Conservation (phyloP, 345 rosid species). For the Physaria fendleri region DNA sequence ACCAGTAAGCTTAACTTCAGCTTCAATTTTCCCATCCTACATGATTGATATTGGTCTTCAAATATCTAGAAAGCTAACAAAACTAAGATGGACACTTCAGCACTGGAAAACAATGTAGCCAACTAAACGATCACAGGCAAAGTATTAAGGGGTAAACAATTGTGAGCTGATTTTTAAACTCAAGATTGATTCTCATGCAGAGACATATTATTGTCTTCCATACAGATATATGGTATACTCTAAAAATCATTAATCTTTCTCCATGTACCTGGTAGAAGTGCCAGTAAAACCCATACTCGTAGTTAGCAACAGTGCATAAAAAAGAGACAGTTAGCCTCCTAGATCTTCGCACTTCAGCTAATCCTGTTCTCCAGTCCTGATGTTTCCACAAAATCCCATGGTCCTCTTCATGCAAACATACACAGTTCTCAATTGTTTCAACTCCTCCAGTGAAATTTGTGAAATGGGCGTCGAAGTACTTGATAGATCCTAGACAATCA, state of each 20-base stretch:
- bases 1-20: slow-evolving; percentile 88
- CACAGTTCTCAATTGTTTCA: slow-evolving; percentile 87
- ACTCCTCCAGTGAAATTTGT: slow-evolving; percentile 87
- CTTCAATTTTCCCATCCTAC: slow-evolving; percentile 93
- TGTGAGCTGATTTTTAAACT: slow-evolving; percentile 1
- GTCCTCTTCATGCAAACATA: slow-evolving; percentile 95
- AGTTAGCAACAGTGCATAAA: slow-evolving; percentile 82
- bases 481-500: slow-evolving; percentile 81
- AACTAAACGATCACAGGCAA: no score
- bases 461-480: slow-evolving; percentile 88
- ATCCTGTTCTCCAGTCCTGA: slow-evolving; percentile 96
- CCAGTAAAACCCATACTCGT: slow-evolving; percentile 91
- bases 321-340: slow-evolving; percentile 79
- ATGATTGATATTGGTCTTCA: slow-evolving; percentile 10
- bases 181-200: background rate
- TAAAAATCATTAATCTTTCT: slow-evolving; percentile 3
- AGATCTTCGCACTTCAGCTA: slow-evolving; percentile 91
- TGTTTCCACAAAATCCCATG: slow-evolving; percentile 91
- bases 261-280: slow-evolving; percentile 82
- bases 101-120: background rate
- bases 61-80: background rate
- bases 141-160: background rate
- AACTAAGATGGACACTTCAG: background rate
- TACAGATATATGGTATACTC: background rate
- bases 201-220: background rate